Conservation (phyloP, 2,329 filamentous ascomycete genomes). For the Trichoderma koningiopsis region DNA sequence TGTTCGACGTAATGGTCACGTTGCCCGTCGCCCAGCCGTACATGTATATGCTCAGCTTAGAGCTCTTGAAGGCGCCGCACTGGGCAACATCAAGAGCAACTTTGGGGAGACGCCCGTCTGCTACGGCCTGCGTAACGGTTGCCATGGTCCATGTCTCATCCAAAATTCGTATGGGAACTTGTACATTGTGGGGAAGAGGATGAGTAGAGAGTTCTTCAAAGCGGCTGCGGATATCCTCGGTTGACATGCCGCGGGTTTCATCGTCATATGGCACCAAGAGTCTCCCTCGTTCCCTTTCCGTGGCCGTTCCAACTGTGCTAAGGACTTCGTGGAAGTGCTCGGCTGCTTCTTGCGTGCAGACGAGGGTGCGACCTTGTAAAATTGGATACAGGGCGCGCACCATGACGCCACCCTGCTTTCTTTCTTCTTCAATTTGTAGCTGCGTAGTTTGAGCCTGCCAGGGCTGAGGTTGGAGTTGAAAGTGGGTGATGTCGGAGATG, state of each 20-base stretch:
- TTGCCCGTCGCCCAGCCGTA: slow-evolving; percentile 43
- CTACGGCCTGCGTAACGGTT: slow-evolving; percentile 33
- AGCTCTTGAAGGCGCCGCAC: slow-evolving; percentile 39
- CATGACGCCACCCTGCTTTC: slow-evolving; percentile 38
- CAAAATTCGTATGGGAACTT: slow-evolving; percentile 41
- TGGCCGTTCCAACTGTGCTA: slow-evolving; percentile 41
- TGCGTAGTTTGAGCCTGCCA: slow-evolving; percentile 41
- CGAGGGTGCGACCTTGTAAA: slow-evolving; percentile 37
- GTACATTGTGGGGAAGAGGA: slow-evolving; percentile 37
- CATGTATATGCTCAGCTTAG: slow-evolving; percentile 45
- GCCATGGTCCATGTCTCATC: slow-evolving; percentile 35
- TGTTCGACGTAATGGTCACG: slow-evolving; percentile 45
- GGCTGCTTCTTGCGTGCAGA: slow-evolving; percentile 45
- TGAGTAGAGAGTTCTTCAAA: slow-evolving; percentile 41
- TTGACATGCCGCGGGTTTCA: slow-evolving; percentile 20
- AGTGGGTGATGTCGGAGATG: slow-evolving; percentile 45
- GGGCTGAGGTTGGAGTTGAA: slow-evolving; percentile 36
- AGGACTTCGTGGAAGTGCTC: slow-evolving; percentile 44
- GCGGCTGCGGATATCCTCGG: slow-evolving; percentile 30
- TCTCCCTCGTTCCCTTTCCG: slow-evolving; percentile 41
- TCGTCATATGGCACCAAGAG: slow-evolving; percentile 39
- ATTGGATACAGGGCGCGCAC: slow-evolving; percentile 41
- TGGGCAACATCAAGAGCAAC: slow-evolving; percentile 41
- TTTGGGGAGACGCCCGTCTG: slow-evolving; percentile 35
- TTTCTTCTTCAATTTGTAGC: slow-evolving; percentile 42